Evolutionary conservation across 257 asterid species (phyloP).

Genomic region (Solanum chilense): DNA sequence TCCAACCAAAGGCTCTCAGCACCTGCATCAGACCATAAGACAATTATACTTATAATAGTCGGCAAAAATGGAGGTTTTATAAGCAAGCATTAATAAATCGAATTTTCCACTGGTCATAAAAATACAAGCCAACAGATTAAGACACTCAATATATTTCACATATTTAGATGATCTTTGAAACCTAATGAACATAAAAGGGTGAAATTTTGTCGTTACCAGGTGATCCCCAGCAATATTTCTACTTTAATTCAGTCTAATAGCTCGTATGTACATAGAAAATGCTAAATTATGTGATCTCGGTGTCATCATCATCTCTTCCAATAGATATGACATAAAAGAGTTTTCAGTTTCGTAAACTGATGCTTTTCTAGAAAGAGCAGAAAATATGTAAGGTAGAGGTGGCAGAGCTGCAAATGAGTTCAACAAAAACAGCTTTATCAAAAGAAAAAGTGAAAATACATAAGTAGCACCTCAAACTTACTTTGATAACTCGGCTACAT

Average conservation of each 20-base stretch:
- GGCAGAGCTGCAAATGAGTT: background rate
- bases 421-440: background rate
- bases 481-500: background rate
- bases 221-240: background rate
- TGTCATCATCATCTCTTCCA: background rate
- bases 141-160: background rate
- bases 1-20: slow-evolving; percentile 71
- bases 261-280: background rate
- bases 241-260: background rate
- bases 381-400: background rate
- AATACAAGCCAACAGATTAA: background rate
- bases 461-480: background rate
- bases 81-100: background rate
- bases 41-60: background rate
- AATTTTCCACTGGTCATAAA: background rate
- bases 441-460: background rate
- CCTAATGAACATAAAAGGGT: background rate
- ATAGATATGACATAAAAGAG: background rate
- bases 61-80: background rate
- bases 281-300: background rate
- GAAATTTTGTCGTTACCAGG: background rate
- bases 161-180: background rate
- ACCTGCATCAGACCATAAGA: slow-evolving; percentile 28
- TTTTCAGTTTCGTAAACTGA: background rate
- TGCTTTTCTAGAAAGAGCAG: background rate